A percentile compares a stretch with the other conserved stretches of the same genome.
phyloP scores from a whole-genome alignment of 352 stramenopile species.

The Pseudoperonospora humuli region DNA sequence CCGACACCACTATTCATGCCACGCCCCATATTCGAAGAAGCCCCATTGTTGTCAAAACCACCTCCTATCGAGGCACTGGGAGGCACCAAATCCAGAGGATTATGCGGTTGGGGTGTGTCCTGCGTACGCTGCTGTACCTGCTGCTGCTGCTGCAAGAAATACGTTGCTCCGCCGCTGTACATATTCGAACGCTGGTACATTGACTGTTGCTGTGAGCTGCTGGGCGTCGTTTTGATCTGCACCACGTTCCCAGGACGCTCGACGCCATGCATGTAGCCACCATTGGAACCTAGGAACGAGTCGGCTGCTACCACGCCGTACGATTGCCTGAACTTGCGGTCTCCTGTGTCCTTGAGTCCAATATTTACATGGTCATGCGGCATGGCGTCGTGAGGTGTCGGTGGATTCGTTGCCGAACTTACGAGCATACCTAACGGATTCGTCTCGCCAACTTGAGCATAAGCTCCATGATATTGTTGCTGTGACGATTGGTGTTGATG shows the following conservation, averaged over 20 bases:
- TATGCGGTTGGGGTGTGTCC: conserved; percentile 18
- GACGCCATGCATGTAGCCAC: conserved; percentile 21
- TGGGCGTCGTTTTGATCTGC: conserved; percentile 31
- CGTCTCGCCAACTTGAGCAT: conserved; percentile 20
- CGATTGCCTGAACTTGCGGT: conserved; percentile 33
- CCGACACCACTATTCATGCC: conserved; percentile 16
- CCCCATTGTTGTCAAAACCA: conserved; percentile 22
- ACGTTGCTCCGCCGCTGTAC: conserved; percentile 16
- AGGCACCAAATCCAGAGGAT: conserved; percentile 20
- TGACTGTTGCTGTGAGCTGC: conserved; percentile 30
- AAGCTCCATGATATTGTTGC: conserved; percentile 26
- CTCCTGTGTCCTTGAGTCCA: conserved; percentile 27
- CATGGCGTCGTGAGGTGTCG: conserved; percentile 29
- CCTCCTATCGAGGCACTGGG: conserved; percentile 14
- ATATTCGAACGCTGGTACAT: conserved; percentile 28
- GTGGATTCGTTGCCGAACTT: conserved; percentile 41
- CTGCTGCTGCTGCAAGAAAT: conserved; percentile 28
- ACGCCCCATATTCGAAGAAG: conserved; percentile 17
- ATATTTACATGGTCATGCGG: conserved; percentile 32
- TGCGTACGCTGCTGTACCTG: conserved; percentile 22
- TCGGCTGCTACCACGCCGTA: conserved; percentile 22
- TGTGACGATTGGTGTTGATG: conserved; percentile 22
- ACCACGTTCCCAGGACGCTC: conserved; percentile 34
- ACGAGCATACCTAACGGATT: conserved; percentile 50
- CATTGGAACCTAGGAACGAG: conserved; percentile 27